Conservation (phyloP, 176 grass and related monocot species). For the Rhynchospora pubera region DNA sequence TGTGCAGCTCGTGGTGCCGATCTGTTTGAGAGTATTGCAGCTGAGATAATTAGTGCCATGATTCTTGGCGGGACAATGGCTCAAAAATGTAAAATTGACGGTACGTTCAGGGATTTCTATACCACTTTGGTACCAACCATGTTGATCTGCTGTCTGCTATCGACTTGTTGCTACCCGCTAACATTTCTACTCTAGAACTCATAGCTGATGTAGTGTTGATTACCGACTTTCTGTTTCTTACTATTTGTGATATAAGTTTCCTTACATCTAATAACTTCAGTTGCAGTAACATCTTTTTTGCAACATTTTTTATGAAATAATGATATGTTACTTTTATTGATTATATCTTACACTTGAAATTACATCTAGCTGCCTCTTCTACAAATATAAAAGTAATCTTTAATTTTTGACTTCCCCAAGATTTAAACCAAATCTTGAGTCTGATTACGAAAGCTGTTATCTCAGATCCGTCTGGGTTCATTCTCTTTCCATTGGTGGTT, state of each 20-base stretch:
- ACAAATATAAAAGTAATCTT: neutral
- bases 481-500: constrained; percentile 95
- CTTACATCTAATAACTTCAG: neutral
- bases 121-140: neutral
- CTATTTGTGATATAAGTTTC: neutral
- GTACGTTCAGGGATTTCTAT: constrained; percentile 27
- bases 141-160: neutral
- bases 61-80: constrained; percentile 99
- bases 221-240: neutral
- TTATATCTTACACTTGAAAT: neutral
- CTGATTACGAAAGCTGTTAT: constrained; percentile 21
- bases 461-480: constrained; percentile 99
- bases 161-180: neutral
- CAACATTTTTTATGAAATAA: neutral
- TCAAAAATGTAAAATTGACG: constrained; percentile 96
- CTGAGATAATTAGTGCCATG: constrained; percentile 99
- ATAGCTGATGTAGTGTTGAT: neutral
- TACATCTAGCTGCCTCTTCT: neutral
- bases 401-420: neutral
- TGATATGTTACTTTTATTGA: neutral
- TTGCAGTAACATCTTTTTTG: neutral
- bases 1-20: constrained; percentile 97
- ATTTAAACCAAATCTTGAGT: neutral
- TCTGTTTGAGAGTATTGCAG: constrained; percentile 99
- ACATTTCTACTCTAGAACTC: neutral